These are phyloP conservation scores for Trichophyton benhamiae DNA, from an alignment of 2,329 filamentous ascomycete species.

Conservation along the genomic window DNA sequence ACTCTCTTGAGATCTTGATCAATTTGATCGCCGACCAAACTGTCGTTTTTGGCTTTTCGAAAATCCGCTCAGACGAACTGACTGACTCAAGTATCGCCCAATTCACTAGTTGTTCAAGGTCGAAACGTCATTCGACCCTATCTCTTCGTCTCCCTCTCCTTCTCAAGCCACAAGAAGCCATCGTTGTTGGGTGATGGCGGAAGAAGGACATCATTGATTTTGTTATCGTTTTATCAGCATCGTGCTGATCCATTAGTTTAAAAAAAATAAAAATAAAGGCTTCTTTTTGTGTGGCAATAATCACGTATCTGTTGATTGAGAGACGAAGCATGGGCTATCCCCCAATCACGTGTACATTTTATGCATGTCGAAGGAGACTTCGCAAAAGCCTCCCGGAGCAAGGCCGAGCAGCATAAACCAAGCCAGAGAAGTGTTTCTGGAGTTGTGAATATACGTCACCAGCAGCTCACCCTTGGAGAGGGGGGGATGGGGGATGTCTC, in stretches of 20 bases:
- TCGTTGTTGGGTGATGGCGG: neutral
- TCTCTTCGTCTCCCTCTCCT: neutral
- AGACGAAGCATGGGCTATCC: neutral
- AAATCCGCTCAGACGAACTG: neutral
- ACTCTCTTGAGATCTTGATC: conserved; percentile 3
- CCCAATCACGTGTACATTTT: neutral
- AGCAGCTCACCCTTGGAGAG: neutral
- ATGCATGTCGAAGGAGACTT: neutral
- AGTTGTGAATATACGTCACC: neutral
- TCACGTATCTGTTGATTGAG: neutral
- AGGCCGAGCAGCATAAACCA: neutral
- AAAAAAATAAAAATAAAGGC: neutral
- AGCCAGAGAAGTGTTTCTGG: neutral
- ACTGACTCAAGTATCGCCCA: conserved; percentile 2
- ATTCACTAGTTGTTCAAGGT: neutral
- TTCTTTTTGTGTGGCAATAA: neutral
- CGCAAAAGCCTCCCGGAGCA: neutral
- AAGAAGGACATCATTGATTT: neutral
- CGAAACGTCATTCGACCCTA: neutral
- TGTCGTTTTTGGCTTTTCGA: neutral
- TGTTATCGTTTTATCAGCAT: neutral
- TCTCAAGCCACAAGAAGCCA: neutral
- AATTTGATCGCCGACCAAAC: conserved; percentile 1
- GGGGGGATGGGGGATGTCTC: neutral
- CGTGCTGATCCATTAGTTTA: neutral